Evolutionary conservation across 1,284 basidiomycete genomes (phyloP).

Genomic region (Leccinum insolens): DNA sequence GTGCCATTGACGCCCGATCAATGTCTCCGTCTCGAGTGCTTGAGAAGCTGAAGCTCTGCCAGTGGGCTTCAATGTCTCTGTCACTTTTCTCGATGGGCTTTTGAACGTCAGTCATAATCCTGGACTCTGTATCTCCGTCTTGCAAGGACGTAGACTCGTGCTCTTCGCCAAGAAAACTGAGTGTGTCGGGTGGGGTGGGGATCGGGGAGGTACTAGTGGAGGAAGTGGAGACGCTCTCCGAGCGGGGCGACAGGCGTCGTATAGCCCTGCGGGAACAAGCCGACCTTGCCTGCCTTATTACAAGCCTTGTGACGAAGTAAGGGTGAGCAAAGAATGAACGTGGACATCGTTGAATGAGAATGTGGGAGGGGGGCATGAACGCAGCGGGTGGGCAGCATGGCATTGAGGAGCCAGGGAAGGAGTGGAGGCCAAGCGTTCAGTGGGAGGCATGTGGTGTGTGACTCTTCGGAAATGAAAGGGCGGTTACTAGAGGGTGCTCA

Average conservation of each 20-base stretch:
- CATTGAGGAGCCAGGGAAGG: background rate
- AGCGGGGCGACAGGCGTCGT: constrained; percentile 39
- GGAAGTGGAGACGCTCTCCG: constrained; percentile 23
- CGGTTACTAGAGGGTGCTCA: constrained; percentile 43
- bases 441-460: constrained; percentile 4
- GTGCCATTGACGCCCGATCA: constrained; percentile 66
- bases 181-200: constrained; percentile 30
- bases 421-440: constrained; percentile 18
- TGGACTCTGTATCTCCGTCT: constrained; percentile 34
- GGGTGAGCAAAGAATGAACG: constrained; percentile 26
- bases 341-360: constrained; percentile 24
- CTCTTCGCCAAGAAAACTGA: constrained; percentile 48
- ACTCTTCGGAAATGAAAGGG: constrained; percentile 17
- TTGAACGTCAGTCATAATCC: constrained; percentile 78
- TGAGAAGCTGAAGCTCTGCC: constrained; percentile 67
- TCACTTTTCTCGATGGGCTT: constrained; percentile 70
- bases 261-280: no score
- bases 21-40: constrained; percentile 59
- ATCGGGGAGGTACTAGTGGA: constrained; percentile 26
- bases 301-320: constrained; percentile 8
- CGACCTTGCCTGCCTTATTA: no score
- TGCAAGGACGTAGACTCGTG: constrained; percentile 41
- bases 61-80: constrained; percentile 49
- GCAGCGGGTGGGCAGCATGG: constrained; percentile 2
- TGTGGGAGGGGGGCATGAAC: constrained; percentile 15